These are phyloP conservation scores for Onygenales sp. DNA, from an alignment of 2,329 filamentous ascomycete genomes.

Conservation along the genomic window DNA sequence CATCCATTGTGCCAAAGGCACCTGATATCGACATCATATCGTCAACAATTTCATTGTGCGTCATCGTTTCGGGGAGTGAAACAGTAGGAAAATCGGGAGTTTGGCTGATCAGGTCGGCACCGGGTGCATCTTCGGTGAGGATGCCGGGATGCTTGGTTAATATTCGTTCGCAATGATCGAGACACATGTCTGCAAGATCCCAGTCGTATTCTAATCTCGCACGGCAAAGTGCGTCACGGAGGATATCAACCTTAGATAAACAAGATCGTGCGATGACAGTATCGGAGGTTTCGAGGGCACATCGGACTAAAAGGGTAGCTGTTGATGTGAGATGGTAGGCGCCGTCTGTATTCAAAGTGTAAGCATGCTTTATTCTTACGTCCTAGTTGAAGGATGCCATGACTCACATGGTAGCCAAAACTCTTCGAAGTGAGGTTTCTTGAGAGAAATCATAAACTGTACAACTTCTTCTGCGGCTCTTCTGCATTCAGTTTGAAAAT, in stretches of 20 bases:
- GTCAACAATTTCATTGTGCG: constrained; percentile 37
- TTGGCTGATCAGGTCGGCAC: constrained; percentile 4
- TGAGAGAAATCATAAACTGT: constrained; percentile 40
- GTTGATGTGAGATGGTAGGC: constrained; percentile 46
- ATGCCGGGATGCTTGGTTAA: constrained; percentile 30
- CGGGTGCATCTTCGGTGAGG: constrained; percentile 8
- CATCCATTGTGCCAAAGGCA: constrained; percentile 37
- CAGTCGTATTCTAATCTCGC: constrained; percentile 43
- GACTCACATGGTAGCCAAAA: constrained; percentile 43
- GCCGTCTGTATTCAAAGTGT: constrained; percentile 25
- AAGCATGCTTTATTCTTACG: not conserved
- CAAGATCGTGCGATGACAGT: constrained; percentile 36
- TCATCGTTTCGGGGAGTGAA: constrained; percentile 33
- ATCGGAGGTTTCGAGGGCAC: constrained; percentile 43
- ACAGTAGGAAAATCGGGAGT: constrained; percentile 24
- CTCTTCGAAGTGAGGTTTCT: constrained; percentile 39
- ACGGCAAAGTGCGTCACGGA: constrained; percentile 39
- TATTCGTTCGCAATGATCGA: constrained; percentile 41
- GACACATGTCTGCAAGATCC: constrained; percentile 47
- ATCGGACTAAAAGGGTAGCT: constrained; percentile 44
- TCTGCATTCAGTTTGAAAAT: constrained; percentile 39
- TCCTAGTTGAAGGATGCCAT: not conserved
- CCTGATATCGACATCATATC: constrained; percentile 39
- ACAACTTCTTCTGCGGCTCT: constrained; percentile 38
- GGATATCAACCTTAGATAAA: constrained; percentile 38